Base-by-base conservation (phyloP, 345 rosid species). In the Populus davidiana region DNA sequence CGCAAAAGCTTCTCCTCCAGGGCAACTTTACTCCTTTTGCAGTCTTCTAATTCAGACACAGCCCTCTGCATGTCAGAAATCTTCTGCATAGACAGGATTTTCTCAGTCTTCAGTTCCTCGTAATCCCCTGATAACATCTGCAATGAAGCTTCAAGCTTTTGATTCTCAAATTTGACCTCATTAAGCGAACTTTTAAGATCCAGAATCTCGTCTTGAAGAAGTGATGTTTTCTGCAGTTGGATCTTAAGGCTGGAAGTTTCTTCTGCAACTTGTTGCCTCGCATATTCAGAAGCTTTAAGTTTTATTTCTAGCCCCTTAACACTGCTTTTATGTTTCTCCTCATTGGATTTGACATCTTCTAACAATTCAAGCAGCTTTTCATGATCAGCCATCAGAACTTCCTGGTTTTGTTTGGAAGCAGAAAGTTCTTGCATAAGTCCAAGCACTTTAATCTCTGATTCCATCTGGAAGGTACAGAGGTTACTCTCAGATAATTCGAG, bases 1-100 rank as follows among this genome's bases (percentile, higher is more conserved):
- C 93, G 80, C 41, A 89, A 78, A 76, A 91, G 83, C 81, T 87
- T 89, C 83, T 91, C 93, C 83, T 89, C 89, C 8, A 91, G 90
- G 50, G 83, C 82, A 70, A 84, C 84, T 80, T 88, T 89, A 65
- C 76, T 83, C 56, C 74, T 81, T 75, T 74, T 85, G 84, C 85
- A 87, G 62, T 83, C 83, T 72, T 87, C 91, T 80, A 89, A 50
- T 56, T 86, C 85, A 14, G 87, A 41, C 56, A 85, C 52, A 75
- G 85, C 81, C 52, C 77, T 86, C 80, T 91, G 85, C 85, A 83
- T 66, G 10, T 67, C 79, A 20, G 89, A 79, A 36, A 88, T 81
- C 77, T 83, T 87, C 81, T 83, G 77, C 17, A 72, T 62, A 3
- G 77, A 41, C 59, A 56, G 69, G 56, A 44, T 76, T 77, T 80